Percentiles rank a stretch among this genome's conserved stretches.
Conservation (phyloP, 495 filamentous ascomycete genomes). For the Talaromyces wortmannii region DNA sequence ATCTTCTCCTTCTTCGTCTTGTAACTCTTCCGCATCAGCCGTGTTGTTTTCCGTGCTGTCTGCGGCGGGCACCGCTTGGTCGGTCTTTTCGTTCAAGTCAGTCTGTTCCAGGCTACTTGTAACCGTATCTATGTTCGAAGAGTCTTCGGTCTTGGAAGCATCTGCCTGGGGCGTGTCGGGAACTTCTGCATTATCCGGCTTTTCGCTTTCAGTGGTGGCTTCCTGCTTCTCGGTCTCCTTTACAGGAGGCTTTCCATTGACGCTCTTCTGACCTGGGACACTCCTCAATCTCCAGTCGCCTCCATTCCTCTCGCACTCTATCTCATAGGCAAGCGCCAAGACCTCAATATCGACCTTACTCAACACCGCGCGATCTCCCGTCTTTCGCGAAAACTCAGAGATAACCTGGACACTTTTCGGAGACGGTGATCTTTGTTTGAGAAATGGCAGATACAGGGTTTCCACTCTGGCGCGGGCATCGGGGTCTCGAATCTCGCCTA, state of each 20-base stretch:
- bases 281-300: constrained; percentile 78
- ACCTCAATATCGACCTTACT: constrained; percentile 84
- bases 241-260: constrained; percentile 64
- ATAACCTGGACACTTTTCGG: constrained; percentile 71
- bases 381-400: constrained; percentile 81
- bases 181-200: constrained; percentile 4
- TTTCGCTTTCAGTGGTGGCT: constrained; percentile 13
- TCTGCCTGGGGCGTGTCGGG: constrained; percentile 3
- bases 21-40: background rate
- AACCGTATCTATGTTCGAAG: constrained; percentile 21
- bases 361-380: constrained; percentile 81
- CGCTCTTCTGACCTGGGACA: constrained; percentile 65
- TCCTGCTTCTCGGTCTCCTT: constrained; percentile 21
- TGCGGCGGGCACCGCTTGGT: constrained; percentile 12
- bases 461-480: constrained; percentile 73
- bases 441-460: constrained; percentile 74
- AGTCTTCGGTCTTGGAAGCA: constrained; percentile 6
- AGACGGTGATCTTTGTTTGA: constrained; percentile 65
- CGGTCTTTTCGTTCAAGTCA: background rate
- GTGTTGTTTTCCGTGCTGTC: background rate
- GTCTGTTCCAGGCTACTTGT: constrained; percentile 8
- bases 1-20: constrained; percentile 13
- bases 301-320: constrained; percentile 77
- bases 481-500: constrained; percentile 85
- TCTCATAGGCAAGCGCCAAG: constrained; percentile 83